Evolutionary conservation across 257 asterid species (phyloP), one percentile per base, ranked within the genome.

Genomic region (Cinchona pubescens): DNA sequence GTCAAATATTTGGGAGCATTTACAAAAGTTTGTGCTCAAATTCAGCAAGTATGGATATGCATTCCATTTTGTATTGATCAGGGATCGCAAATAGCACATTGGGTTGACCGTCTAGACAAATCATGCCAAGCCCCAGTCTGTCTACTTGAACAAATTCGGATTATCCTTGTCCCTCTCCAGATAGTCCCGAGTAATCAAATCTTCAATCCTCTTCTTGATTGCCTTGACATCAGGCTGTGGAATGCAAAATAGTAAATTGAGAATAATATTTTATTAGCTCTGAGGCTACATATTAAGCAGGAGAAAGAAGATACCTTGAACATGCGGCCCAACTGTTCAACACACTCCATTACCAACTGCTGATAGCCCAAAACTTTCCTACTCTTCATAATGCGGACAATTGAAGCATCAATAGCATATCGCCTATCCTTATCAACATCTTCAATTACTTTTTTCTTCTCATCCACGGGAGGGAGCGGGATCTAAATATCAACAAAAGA

Each of bases 71-170:
- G 63, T 38, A 53, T 48, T 40, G 60, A 15, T 61, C 16, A 27
- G 66, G 46, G 23, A 27, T 35, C n/a, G 5, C 51, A 23, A 38
- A 30, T 51, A 46, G 56, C 49, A 56, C 30, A 10, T 51, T 16
- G 7, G 45, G 19, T 51, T 21, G 45, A 58, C 27, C 29, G 49
- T 60, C 40, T 38, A 75, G 32, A 63, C 37, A 65, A 74, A 73
- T 94, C 83, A 95, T 12, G 99, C 99, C 96, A 95, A 87, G 91
- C n/a, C n/a, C n/a, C n/a, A n/a, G n/a, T n/a, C n/a, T n/a, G n/a
- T n/a, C n/a, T 95, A 95, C 80, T 88, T 95, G 90, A 95, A 92
- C 87, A 86, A 29, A 86, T 95, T 95, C 30, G 98, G 91, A 77
- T 95, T 92, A 6, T 92, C 99, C 80, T 87, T 92, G 92, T 95